These are phyloP conservation scores for Pseudognaphalium luteoalbum DNA, from an alignment of 129 eudicot species.

Conservation along the genomic window DNA sequence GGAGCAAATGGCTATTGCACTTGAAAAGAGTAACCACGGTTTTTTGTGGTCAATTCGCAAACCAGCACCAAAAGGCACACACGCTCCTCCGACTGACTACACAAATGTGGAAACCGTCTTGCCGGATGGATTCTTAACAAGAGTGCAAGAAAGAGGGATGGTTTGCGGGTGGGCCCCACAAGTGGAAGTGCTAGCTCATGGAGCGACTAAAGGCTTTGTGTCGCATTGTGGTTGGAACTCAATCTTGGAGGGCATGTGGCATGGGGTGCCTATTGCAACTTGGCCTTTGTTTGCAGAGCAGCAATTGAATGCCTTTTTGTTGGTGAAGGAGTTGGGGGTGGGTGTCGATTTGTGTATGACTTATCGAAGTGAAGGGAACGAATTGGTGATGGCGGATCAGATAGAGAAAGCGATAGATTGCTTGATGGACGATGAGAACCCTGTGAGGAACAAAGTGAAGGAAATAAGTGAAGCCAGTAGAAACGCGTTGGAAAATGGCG, in stretches of 20 bases:
- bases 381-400: slow-evolving; percentile 29
- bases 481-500: slow-evolving; percentile 33
- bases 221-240: slow-evolving; percentile 53
- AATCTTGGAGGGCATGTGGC: slow-evolving; percentile 36
- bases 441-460: slow-evolving; percentile 27
- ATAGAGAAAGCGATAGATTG: slow-evolving; percentile 26
- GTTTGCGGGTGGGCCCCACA: slow-evolving; percentile 48
- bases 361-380: neutral
- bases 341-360: slow-evolving; percentile 40
- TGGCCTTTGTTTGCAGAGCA: slow-evolving; percentile 51
- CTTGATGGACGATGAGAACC: slow-evolving; percentile 34
- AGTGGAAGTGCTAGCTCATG: slow-evolving; percentile 40
- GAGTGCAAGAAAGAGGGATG: slow-evolving; percentile 26
- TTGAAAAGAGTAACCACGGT: slow-evolving; percentile 29
- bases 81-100: slow-evolving; percentile 16
- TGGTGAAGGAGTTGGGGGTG: slow-evolving; percentile 35
- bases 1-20: slow-evolving; percentile 38
- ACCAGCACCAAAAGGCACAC: neutral
- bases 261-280: slow-evolving; percentile 38
- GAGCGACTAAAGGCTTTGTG: slow-evolving; percentile 37
- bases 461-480: slow-evolving; percentile 34
- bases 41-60: slow-evolving; percentile 48
- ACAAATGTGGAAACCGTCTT: slow-evolving; percentile 18
- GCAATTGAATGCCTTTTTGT: slow-evolving; percentile 37
- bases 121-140: slow-evolving; percentile 38